A percentile compares a stretch with the other conserved stretches of the same genome.
phyloP scores from a whole-genome alignment of 257 asterid genomes.

The Plantago ovata region DNA sequence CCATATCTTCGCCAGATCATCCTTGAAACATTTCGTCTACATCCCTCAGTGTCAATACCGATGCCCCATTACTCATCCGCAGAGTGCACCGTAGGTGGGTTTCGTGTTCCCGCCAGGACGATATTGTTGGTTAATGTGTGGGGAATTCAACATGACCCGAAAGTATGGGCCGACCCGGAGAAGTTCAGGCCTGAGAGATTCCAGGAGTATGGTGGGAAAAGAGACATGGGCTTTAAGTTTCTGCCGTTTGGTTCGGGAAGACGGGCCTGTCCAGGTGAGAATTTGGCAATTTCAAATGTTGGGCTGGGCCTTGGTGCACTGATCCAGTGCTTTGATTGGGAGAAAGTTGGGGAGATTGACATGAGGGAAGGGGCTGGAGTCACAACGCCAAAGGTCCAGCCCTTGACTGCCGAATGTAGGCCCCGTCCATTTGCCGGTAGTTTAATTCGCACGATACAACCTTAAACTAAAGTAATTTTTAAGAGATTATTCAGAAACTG shows the following conservation, averaged over 20 bases:
- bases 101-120: constrained; percentile 54
- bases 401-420: constrained; percentile 37
- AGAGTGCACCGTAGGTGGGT: constrained; percentile 57
- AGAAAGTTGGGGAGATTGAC: constrained; percentile 42
- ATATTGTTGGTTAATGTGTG: constrained; percentile 57
- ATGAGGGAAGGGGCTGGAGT: constrained; percentile 48
- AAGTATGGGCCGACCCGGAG: constrained; percentile 64
- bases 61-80: constrained; percentile 72
- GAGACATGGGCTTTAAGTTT: constrained; percentile 37
- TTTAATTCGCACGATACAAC: constrained; percentile 17
- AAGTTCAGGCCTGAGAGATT: constrained; percentile 78
- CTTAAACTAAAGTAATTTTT: too few species aligned
- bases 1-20: constrained; percentile 47
- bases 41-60: constrained; percentile 62
- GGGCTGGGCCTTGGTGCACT: constrained; percentile 43
- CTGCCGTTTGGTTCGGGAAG: constrained; percentile 52
- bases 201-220: constrained; percentile 43
- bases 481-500: too few species aligned
- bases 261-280: constrained; percentile 60
- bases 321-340: constrained; percentile 60
- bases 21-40: constrained; percentile 58
- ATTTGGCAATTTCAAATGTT: constrained; percentile 27
- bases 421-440: constrained; percentile 34
- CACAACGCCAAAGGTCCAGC: constrained; percentile 46
- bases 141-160: constrained; percentile 69